These are phyloP conservation scores for Plasmodium ovale DNA, from an alignment of 169 alveolate species.

Conservation along the genomic window DNA sequence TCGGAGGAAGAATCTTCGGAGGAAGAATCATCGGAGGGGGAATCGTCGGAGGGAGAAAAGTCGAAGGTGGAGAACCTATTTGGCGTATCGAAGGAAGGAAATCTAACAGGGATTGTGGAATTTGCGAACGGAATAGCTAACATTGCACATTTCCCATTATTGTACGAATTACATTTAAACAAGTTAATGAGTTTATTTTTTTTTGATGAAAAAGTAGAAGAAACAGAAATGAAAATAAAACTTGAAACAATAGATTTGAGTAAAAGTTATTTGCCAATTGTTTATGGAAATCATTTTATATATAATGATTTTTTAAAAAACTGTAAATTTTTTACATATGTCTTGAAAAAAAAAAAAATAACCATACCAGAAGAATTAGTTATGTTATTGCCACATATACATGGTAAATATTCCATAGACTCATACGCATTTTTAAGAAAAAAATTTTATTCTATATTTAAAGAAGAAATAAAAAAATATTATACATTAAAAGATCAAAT, in stretches of 20 bases:
- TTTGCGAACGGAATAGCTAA: not conserved
- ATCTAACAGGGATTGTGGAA: too few relatives aligned
- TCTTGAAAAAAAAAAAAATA: slow-evolving; percentile 25
- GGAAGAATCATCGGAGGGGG: not conserved
- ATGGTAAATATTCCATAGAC: slow-evolving; percentile 11
- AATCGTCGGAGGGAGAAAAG: too few relatives aligned
- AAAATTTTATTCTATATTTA: not conserved
- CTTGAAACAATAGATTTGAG: not conserved
- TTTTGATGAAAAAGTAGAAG: slow-evolving; percentile 6
- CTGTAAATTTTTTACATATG: slow-evolving; percentile 32
- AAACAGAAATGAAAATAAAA: not conserved
- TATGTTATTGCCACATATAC: slow-evolving; percentile 14
- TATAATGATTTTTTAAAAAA: slow-evolving; percentile 21
- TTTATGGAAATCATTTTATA: slow-evolving; percentile 48
- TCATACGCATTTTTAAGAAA: slow-evolving; percentile 19
- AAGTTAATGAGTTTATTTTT: not conserved
- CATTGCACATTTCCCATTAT: slow-evolving; percentile 2
- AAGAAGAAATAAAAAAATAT: slow-evolving; percentile 1
- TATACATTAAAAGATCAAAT: slow-evolving; percentile 35
- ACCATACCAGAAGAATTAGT: slow-evolving; percentile 43
- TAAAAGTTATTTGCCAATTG: slow-evolving; percentile 12
- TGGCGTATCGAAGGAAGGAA: too few relatives aligned
- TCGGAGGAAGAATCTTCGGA: not conserved
- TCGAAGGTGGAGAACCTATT: too few relatives aligned
- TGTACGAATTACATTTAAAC: not conserved